Conservation (phyloP, 495 filamentous ascomycete genomes). For the Geopyxis carbonaria region DNA sequence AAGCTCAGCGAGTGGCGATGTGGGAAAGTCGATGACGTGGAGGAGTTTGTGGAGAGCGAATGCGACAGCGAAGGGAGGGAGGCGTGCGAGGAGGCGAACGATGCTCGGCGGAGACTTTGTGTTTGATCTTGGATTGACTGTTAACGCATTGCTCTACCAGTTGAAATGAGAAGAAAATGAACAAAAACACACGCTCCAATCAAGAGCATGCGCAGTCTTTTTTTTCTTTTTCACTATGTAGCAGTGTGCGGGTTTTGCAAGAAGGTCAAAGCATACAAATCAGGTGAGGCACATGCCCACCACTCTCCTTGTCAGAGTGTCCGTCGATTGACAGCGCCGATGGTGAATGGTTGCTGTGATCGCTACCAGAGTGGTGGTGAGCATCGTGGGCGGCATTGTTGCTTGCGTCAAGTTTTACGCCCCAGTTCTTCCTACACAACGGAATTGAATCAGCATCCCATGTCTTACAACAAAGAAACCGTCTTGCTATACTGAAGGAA, state of each 20-base stretch:
- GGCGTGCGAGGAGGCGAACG: constrained; percentile 35
- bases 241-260: constrained; percentile 1
- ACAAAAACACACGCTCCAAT: no score
- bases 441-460: no score
- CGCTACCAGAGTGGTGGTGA: neutral
- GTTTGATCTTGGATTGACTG: constrained; percentile 18
- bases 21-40: constrained; percentile 28
- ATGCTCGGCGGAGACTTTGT: constrained; percentile 30
- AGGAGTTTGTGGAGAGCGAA: constrained; percentile 26
- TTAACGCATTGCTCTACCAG: neutral
- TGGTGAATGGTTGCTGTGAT: constrained; percentile 11
- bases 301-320: constrained; percentile 19
- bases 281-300: constrained; percentile 41
- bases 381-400: neutral
- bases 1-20: constrained; percentile 29
- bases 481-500: no score
- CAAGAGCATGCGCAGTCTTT: no score
- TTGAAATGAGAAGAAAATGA: constrained; percentile 6
- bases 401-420: constrained; percentile 18
- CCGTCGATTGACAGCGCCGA: constrained; percentile 18
- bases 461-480: no score
- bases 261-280: constrained; percentile 35
- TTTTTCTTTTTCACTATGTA: constrained; percentile 6
- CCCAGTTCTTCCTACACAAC: constrained; percentile 24
- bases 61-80: constrained; percentile 27